Percentiles rank a stretch among this genome's conserved stretches.
These are phyloP conservation scores for Erythrophleum fordii DNA, from an alignment of 306 rosid species.

Conservation along the genomic window DNA sequence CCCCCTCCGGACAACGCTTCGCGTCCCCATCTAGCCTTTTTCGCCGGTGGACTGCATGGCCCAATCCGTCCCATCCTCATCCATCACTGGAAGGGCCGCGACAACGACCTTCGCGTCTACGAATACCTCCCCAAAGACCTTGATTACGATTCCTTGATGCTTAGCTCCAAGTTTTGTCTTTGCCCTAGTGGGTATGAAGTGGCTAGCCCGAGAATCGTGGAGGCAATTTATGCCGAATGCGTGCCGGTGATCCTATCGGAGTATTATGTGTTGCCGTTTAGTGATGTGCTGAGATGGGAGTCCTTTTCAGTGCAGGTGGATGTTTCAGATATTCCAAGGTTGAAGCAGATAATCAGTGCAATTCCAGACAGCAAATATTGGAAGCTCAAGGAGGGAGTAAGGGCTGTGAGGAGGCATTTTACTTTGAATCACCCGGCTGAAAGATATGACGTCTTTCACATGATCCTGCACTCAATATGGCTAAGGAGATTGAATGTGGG, in stretches of 20 bases:
- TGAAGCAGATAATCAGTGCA: conserved; percentile 61
- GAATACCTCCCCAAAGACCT: conserved; percentile 70
- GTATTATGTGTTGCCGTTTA: conserved; percentile 59
- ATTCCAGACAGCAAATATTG: conserved; percentile 56
- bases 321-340: conserved; percentile 65
- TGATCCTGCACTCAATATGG: conserved; percentile 82
- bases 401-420: conserved; percentile 72
- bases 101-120: conserved; percentile 51
- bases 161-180: conserved; percentile 73
- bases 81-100: conserved; percentile 62
- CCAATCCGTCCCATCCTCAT: conserved; percentile 68
- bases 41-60: conserved; percentile 88
- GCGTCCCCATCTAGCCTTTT: conserved; percentile 70
- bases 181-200: conserved; percentile 92
- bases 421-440: conserved; percentile 64
- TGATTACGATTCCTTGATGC: conserved; percentile 74
- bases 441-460: conserved; percentile 77
- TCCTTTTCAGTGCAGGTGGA: conserved; percentile 64
- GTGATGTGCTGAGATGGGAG: conserved; percentile 79
- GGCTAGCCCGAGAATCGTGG: conserved; percentile 87
- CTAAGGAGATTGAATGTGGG: conserved; percentile 67
- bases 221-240: conserved; percentile 81
- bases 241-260: conserved; percentile 68
- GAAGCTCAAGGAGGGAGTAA: conserved; percentile 62
- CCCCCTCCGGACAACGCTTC: conserved; percentile 46